Base-by-base conservation (phyloP, 805 yeast genomes). In the Sporopachydermia lactativora region DNA sequence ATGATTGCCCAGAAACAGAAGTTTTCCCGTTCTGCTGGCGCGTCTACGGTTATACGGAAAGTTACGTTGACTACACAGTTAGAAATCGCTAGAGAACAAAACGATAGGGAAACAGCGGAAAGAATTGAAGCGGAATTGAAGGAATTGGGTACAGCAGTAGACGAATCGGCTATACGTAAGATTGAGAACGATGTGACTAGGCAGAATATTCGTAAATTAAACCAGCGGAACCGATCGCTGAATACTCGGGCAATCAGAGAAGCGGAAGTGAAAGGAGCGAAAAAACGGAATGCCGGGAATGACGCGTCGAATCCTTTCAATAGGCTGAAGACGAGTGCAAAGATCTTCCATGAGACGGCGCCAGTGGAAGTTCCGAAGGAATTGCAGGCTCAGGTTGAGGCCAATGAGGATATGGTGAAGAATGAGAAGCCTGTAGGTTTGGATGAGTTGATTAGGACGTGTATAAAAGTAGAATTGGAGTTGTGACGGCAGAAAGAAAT, bases 281-380 rank as follows among this genome's bases (percentile, higher is more conserved):
- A 73, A 41, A 64, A 61, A 54, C 70, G 77, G 48, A 74, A 61
- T 53, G 58, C 47, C 51, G 58, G 55, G 39, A 43, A 48, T 45
- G 44, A 54, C 50, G 60, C 61, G 43, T 66, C 73, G 41, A 73
- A 92, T 62, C 97, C 98, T 16, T 92, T 92, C 60, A 75, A 81
- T 49, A 76, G 97, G 57, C 71, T 92, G 54, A 80, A 83, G 56
- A 89, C 97, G 1, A 81, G 77, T 45, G 83, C 96, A 1, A 74
- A 83, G 52, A 75, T 84, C 45, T 89, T 84, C 59, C 85, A 86
- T 40, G 64, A 67, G 38, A 71, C 66, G 40, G 60, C 55, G 34
- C 71, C 70, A 46, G 62, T 65, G 47, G 62, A 59, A 17, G 60
- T 58, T 40, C 70, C 68, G 41, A 74, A 70, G 42, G 60, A 58